Evolutionary conservation across 129 eudicot species (phyloP).

Genomic region (Centaurea solstitialis): DNA sequence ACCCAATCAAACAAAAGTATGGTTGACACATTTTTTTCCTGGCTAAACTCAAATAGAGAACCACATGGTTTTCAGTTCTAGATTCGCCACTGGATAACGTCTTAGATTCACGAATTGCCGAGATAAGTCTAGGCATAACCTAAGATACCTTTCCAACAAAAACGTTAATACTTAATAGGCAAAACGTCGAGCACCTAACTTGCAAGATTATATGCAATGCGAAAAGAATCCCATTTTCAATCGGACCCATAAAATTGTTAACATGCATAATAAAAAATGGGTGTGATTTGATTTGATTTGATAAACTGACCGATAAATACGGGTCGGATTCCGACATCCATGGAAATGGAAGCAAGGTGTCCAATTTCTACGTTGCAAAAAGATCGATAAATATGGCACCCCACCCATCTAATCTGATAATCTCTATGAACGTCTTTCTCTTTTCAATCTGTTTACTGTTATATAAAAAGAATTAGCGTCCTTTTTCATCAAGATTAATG

Average conservation of each 20-base stretch:
- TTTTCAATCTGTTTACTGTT: not conserved
- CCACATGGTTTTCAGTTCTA: too few species aligned
- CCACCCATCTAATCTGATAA: conserved; percentile 12
- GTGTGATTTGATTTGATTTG: not conserved
- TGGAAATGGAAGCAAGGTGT: not conserved
- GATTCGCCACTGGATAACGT: too few species aligned
- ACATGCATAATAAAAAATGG: not conserved
- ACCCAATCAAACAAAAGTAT: too few species aligned
- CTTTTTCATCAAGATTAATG: not conserved
- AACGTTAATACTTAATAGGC: too few species aligned
- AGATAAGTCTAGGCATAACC: too few species aligned
- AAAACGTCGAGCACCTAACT: not conserved
- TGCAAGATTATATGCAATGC: not conserved
- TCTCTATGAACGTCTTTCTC: not conserved
- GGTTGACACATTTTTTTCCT: too few species aligned
- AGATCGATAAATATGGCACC: conserved; percentile 29
- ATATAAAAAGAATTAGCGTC: not conserved
- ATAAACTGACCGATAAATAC: conserved; percentile 5
- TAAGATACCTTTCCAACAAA: too few species aligned
- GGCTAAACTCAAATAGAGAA: too few species aligned
- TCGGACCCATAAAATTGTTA: too few species aligned
- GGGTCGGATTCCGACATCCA: not conserved
- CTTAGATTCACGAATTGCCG: too few species aligned
- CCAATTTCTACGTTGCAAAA: not conserved
- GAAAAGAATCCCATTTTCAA: too few species aligned